Evolutionary conservation across 1,139 yeast genomes (phyloP).

Genomic region (Nakaseomyces bracarensis): DNA sequence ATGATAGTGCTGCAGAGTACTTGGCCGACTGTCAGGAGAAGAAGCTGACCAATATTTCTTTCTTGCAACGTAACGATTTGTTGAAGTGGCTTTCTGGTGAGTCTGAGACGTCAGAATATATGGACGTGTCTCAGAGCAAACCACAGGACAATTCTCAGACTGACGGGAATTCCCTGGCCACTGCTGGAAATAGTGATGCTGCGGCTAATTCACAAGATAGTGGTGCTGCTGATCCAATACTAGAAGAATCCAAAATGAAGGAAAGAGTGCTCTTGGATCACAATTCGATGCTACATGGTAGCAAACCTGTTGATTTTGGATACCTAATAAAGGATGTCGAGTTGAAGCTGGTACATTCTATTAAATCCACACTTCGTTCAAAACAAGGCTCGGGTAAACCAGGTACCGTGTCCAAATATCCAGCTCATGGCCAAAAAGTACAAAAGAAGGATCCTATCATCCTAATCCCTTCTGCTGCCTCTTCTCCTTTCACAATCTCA

Average conservation of each 20-base stretch:
- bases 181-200: constrained; percentile 12
- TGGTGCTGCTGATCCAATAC: constrained; percentile 43
- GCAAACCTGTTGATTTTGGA: constrained; percentile 64
- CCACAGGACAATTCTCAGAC: too few species aligned
- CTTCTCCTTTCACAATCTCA: constrained; percentile 71
- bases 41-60: constrained; percentile 64
- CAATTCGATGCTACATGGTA: constrained; percentile 71
- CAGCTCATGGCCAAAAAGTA: constrained; percentile 12
- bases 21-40: constrained; percentile 61
- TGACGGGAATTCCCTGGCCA: constrained; percentile 9
- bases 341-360: constrained; percentile 47
- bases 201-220: constrained; percentile 30
- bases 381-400: constrained; percentile 21
- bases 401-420: constrained; percentile 18
- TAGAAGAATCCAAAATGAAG: constrained; percentile 45
- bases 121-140: constrained; percentile 20
- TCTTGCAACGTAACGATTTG: constrained; percentile 79
- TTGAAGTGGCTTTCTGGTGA: constrained; percentile 73
- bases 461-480: constrained; percentile 87
- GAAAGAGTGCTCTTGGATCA: constrained; percentile 72
- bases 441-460: constrained; percentile 75
- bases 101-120: constrained; percentile 47
- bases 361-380: constrained; percentile 35
- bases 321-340: constrained; percentile 68
- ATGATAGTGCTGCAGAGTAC: constrained; percentile 74